Evolutionary conservation across 257 asterid genomes (phyloP), one percentile per base, ranked within the genome.

Genomic region (Vinca minor): DNA sequence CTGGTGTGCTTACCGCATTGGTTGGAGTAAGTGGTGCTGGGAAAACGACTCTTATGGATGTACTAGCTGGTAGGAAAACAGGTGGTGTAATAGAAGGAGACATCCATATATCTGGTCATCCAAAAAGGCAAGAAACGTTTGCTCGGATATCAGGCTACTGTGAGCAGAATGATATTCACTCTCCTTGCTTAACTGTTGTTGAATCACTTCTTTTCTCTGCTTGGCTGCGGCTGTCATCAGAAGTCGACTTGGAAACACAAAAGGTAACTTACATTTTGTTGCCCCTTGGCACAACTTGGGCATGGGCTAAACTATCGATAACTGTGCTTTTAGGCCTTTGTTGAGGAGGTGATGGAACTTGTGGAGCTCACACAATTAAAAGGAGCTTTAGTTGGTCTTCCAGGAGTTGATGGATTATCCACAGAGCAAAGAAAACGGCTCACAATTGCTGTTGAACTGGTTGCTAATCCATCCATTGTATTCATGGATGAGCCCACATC

Each of bases 21-120:
- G 95, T 91, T 70, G 98, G 98, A 61, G 94, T 85, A 25, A 91
- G 96, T 76, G 97, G 97, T 52, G 97, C 97, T 13, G 97, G 97
- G 31, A 91, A 91, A 79, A 91, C 97, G 63, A 91, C 97, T 54
- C 96, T 91, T 55, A 91, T 91, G 98, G 98, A 91, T 77, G 98
- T 91, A 58, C 81, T 91, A 63, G 92, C 98, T 29, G 98, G 98
- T 49, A 79, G 98, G 81, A 91, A 91, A 74, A 91, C 96, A 57
- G 98, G 98, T 57, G 98, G 98, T 28, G 17, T 74, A 66, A 84
- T 91, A 67, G 92, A 88, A 82, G 98, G 98, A 69, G 83, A 64
- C 80, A 78, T 91, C 55, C 73, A 66, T 63, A 86, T 91, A 80
- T 88, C 96, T 41, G 98, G 98, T 45, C 79, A 83, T 82, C 92